A percentile compares a stretch with the other conserved stretches of the same genome.
These are phyloP conservation scores for Sclerotinia trifoliorum DNA, from an alignment of 2,329 filamentous ascomycete species.

Conservation along the genomic window DNA sequence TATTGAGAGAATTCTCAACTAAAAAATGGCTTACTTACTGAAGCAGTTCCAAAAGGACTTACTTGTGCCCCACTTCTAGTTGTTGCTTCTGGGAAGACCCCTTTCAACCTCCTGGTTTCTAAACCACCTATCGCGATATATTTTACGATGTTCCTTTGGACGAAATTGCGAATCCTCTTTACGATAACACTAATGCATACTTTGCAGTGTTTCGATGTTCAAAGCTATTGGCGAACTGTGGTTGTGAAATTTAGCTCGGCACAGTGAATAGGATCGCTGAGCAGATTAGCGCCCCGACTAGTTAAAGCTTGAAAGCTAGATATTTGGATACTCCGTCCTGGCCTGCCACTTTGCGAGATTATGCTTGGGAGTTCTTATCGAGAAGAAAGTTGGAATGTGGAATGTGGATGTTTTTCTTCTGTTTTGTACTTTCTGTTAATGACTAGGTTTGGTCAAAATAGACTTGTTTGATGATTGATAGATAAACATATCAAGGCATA, in stretches of 20 bases:
- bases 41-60: background rate
- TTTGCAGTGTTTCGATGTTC: constrained; percentile 33
- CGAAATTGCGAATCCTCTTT: constrained; percentile 23
- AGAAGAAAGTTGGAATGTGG: constrained; percentile 44
- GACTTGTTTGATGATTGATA: background rate
- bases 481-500: background rate
- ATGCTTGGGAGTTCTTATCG: constrained; percentile 43
- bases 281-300: constrained; percentile 38
- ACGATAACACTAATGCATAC: constrained; percentile 36
- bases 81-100: constrained; percentile 50
- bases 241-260: constrained; percentile 21
- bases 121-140: constrained; percentile 45
- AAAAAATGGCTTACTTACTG: background rate
- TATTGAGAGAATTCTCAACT: constrained; percentile 40
- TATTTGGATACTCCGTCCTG: constrained; percentile 47
- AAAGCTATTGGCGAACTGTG: constrained; percentile 10
- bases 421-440: constrained; percentile 2
- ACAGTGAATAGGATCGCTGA: constrained; percentile 31
- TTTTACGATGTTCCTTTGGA: constrained; percentile 49
- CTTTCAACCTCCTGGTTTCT: constrained; percentile 39
- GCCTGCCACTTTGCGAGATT: constrained; percentile 42
- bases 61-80: constrained; percentile 46
- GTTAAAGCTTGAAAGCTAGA: constrained; percentile 42
- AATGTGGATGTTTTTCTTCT: constrained; percentile 43
- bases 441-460: background rate